A percentile compares a stretch with the other conserved stretches of the same genome.
These are phyloP conservation scores for Hippophae rhamnoides DNA, from an alignment of 306 rosid genomes.

Conservation along the genomic window DNA sequence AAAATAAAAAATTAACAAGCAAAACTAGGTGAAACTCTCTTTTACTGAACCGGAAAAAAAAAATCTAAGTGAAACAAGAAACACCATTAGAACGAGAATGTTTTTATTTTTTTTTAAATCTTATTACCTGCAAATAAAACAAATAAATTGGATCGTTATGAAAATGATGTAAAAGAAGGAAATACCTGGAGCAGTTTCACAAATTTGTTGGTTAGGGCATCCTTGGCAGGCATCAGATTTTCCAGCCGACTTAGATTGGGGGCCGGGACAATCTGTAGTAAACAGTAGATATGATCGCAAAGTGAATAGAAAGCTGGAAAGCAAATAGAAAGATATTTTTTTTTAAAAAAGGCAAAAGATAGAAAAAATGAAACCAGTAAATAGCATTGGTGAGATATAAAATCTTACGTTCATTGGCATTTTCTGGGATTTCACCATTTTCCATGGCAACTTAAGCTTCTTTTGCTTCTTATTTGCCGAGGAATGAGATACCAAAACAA, in stretches of 20 bases:
- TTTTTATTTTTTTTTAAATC: not conserved
- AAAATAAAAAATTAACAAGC: not conserved
- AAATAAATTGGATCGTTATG: not conserved
- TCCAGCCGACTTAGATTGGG: constrained; percentile 79
- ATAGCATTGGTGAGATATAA: not conserved
- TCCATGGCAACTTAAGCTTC: constrained; percentile 33
- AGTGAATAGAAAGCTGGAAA: not conserved
- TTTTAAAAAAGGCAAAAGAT: not conserved
- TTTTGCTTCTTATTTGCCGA: not conserved
- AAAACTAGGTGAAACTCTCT: not conserved
- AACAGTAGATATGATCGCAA: not conserved
- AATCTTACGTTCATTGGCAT: constrained; percentile 79
- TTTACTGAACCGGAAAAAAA: no score
- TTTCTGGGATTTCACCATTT: constrained; percentile 60
- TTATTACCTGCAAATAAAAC: not conserved
- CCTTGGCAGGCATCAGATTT: constrained; percentile 70
- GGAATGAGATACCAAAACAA: not conserved
- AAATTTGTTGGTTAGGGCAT: constrained; percentile 79
- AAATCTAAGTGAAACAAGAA: not conserved
- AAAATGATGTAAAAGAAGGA: not conserved
- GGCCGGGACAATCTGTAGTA: constrained; percentile 79
- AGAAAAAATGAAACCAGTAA: not conserved
- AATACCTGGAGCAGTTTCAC: constrained; percentile 86
- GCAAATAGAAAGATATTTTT: not conserved
- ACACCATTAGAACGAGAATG: no score